Percentiles rank a stretch among this genome's conserved stretches.
These are phyloP conservation scores for Aureobasidium lini DNA, from an alignment of 2,329 filamentous ascomycete genomes.

Conservation along the genomic window DNA sequence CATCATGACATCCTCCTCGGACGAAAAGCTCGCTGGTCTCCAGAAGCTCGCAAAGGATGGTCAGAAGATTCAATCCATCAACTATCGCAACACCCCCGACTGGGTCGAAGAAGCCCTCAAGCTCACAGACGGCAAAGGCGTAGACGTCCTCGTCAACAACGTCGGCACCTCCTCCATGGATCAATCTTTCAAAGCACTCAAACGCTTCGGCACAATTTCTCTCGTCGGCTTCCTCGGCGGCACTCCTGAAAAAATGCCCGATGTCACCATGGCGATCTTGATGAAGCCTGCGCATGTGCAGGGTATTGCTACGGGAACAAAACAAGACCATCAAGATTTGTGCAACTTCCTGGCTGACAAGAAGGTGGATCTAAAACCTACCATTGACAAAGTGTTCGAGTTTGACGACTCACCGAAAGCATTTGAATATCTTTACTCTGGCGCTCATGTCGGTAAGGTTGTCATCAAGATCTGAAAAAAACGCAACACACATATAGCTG, in stretches of 20 bases:
- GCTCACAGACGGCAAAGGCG: slow-evolving; percentile 13
- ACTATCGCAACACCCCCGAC: slow-evolving; percentile 17
- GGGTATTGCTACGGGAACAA: slow-evolving; percentile 37
- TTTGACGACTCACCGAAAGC: slow-evolving; percentile 37
- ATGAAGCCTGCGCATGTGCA: slow-evolving; percentile 31
- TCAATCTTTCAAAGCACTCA: slow-evolving; percentile 29
- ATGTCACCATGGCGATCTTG: slow-evolving; percentile 32
- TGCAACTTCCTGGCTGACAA: slow-evolving; percentile 28
- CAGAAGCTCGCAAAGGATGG: slow-evolving; percentile 19
- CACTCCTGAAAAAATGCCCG: slow-evolving; percentile 25
- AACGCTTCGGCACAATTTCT: slow-evolving; percentile 35
- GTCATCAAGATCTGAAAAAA: slow-evolving; percentile 20
- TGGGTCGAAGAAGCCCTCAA: slow-evolving; percentile 18
- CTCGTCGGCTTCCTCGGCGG: slow-evolving; percentile 37
- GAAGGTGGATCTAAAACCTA: slow-evolving; percentile 25
- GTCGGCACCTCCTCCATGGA: slow-evolving; percentile 22
- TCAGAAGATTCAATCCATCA: slow-evolving; percentile 20
- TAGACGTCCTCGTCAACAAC: slow-evolving; percentile 21
- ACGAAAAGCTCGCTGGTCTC: slow-evolving; percentile 17
- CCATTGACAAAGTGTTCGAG: slow-evolving; percentile 32
- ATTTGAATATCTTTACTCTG: slow-evolving; percentile 35
- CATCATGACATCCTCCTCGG: slow-evolving; percentile 27
- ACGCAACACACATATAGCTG: background rate
- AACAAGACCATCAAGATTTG: slow-evolving; percentile 34
- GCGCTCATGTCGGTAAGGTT: slow-evolving; percentile 38